phyloP scores from a whole-genome alignment of 2,329 filamentous ascomycete genomes.

The Myriosclerotinia scirpicola region DNA sequence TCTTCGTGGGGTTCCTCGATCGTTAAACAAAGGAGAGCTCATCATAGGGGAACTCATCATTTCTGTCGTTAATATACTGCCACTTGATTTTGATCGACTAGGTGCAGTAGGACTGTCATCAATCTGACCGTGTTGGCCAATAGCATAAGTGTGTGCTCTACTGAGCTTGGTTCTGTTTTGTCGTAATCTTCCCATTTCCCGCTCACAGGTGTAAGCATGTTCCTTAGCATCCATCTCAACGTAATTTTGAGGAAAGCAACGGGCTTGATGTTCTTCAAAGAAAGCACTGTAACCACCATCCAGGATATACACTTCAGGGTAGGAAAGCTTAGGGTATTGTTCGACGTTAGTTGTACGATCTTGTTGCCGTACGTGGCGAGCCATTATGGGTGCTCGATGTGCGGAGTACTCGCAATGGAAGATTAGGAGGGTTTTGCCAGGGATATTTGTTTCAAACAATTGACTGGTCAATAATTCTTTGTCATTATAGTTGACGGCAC shows the following conservation, averaged over 20 bases:
- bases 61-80: slow-evolving; percentile 41
- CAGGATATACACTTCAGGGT: slow-evolving; percentile 95
- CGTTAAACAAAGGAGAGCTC: slow-evolving; percentile 47
- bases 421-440: slow-evolving; percentile 76
- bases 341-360: slow-evolving; percentile 85
- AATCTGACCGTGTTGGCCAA: slow-evolving; percentile 68
- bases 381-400: slow-evolving; percentile 94
- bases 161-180: slow-evolving; percentile 78
- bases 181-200: slow-evolving; percentile 90
- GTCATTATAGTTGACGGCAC: slow-evolving; percentile 94
- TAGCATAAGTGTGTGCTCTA: slow-evolving; percentile 92
- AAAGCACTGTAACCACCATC: slow-evolving; percentile 96
- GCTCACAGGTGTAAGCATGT: slow-evolving; percentile 89
- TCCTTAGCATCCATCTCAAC: slow-evolving; percentile 94
- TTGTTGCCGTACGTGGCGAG: slow-evolving; percentile 84
- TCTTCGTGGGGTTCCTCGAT: slow-evolving; percentile 56
- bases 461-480: slow-evolving; percentile 81
- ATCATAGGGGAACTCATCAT: slow-evolving; percentile 29
- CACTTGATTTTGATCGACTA: slow-evolving; percentile 34
- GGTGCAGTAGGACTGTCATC: slow-evolving; percentile 59
- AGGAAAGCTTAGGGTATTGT: slow-evolving; percentile 84
- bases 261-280: slow-evolving; percentile 72
- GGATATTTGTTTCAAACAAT: slow-evolving; percentile 67
- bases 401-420: slow-evolving; percentile 99
- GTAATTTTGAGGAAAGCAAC: slow-evolving; percentile 93